Evolutionary conservation across 176 grass and related monocot genomes (phyloP), one percentile per base, ranked within the genome.

Genomic region (Phyllostachys edulis): DNA sequence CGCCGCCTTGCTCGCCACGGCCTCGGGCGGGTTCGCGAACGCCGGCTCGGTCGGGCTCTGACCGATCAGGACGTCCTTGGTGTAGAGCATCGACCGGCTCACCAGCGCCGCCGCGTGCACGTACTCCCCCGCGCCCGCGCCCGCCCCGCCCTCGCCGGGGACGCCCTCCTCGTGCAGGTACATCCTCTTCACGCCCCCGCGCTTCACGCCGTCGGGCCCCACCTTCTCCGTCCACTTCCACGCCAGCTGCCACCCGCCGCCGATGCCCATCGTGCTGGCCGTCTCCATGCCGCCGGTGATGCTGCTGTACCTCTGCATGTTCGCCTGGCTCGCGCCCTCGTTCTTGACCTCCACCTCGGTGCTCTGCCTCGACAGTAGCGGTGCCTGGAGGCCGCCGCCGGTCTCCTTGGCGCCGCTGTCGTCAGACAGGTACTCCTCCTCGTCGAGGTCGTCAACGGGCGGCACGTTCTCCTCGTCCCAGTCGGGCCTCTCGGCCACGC

Each of bases 191-290:
- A 92, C 85, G 7, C 39, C 73, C 7, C 92, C 87, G 55, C 87
- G 86, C 42, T 63, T 85, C 5, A 70, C 73, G 50, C 92, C 92
- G 21, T 97, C 90, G 1, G 66, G 11, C 0, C 85, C 84, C 2
- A 88, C 86, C 32, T 83, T 85, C 59, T 91, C 89, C 0, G 86
- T 87, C 92, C 90, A 90, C 76, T 98, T 93, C 92, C 92, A 98
- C 20, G 92, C 95, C 26, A 98, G 85, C 80, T 98, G 93, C 92
- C 96, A 98, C 0, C 96, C 96, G 14, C 92, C 96, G 1, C 93
- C 96, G 76, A 98, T 98, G 36, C 95, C 95, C 86, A 88, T 90
- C 7, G 87, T 91, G 84, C 84, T 91, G 0, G 82, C 84, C 20
- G 80, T 65, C 67, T 94, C 92, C 1, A 44, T 63, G 64, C 82